A percentile compares a stretch with the other conserved stretches of the same genome.
phyloP scores from a whole-genome alignment of 164 flowering plant genomes.

The Annona cherimola region DNA sequence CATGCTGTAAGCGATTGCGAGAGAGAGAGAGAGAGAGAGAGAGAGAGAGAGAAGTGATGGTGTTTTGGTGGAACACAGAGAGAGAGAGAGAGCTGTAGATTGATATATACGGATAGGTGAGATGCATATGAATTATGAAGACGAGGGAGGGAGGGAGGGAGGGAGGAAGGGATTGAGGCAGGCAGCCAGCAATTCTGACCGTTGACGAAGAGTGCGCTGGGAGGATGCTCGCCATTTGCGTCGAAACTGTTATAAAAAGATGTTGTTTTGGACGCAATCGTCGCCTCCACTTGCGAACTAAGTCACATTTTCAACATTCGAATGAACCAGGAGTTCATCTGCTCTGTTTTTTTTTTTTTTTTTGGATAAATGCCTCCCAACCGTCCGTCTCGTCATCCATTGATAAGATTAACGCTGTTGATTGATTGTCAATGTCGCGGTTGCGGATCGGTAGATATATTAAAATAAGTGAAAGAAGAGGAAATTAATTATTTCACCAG shows the following conservation, averaged over 20 bases:
- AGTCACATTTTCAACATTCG: neutral
- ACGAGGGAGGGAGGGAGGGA: neutral
- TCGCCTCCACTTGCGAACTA: neutral
- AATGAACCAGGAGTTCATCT: neutral
- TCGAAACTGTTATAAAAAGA: neutral
- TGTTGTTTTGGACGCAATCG: neutral
- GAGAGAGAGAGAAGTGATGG: neutral
- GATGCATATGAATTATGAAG: neutral
- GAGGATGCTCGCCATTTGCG: neutral
- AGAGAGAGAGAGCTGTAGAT: neutral
- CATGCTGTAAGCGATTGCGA: neutral
- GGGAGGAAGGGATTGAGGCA: neutral
- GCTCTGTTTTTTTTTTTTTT: neutral
- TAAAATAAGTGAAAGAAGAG: too few relatives aligned
- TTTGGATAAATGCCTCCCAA: neutral
- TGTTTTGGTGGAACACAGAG: neutral
- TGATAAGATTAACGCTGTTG: too few relatives aligned
- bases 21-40: neutral
- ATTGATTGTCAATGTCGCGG: too few relatives aligned
- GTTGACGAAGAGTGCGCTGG: conserved; percentile 1
- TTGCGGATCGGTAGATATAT: too few relatives aligned
- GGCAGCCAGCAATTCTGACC: conserved; percentile 7
- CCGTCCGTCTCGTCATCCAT: neutral
- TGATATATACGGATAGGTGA: neutral
- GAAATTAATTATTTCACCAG: too few relatives aligned